Base-by-base conservation (phyloP, 805 yeast genomes). In the Maudiozyma saulgeensis region DNA sequence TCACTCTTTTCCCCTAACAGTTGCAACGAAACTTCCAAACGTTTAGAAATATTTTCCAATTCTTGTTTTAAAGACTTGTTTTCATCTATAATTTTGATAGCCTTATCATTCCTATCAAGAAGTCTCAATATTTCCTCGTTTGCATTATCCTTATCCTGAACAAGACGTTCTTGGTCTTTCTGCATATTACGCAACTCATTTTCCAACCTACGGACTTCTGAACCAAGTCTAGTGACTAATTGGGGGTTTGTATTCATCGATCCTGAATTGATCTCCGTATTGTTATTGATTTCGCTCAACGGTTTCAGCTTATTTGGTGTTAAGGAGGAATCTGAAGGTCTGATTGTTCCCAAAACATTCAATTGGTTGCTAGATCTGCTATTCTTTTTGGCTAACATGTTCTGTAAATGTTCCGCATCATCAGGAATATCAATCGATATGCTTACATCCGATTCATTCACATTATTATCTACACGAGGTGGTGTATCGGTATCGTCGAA, bases 1-100 rank as follows among this genome's bases (percentile, higher is more conserved):
- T 95, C 99, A 6, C 87, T 76, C 62, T 89, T 89, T 61, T 90
- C 96, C 6, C 96, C 96, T 15, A 91, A 72, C 50, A 86, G 62
- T 56, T 81, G 85, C n/a, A 64, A 52, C 43, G 89, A 67, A 45
- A 86, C 76, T 6, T 83, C 78, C 49, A 75, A 73, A 47, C 68
- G 67, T 19, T 64, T 59, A 16, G 70, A 73, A 43, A 80, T 51
- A 23, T 67, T 71, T 0, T 61, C 62, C 0, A 78, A 60, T 28
- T 60, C 55, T 8, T 50, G 45, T 18, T 64, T 57, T 26, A 76
- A 59, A 6, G 57, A 58, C 1, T 56, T 63, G 41, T 69, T 59
- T 48, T 71, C 71, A 38, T 49, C 51, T 60, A 73, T 57, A 16
- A 70, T 56, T 4, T 48, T 52, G 13, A 61, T 55, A 2, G 75